Evolutionary conservation across 805 yeast species (phyloP), one percentile per base, ranked within the genome.

Genomic region (Metschnikowia vanudenii): DNA sequence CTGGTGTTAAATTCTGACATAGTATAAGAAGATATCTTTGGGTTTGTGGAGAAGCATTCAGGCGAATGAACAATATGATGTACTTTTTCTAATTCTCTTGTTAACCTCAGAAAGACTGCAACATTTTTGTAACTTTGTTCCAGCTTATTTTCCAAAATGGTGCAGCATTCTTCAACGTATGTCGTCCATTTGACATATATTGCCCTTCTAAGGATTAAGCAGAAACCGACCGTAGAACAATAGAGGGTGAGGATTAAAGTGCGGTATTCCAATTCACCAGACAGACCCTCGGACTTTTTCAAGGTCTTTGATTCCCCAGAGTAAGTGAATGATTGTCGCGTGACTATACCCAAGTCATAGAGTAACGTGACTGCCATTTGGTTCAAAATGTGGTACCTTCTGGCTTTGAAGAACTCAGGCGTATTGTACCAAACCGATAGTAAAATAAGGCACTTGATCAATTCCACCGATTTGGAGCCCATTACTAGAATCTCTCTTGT

Each of bases 371-470:
- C 79, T 43, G 90, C 81, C 18, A 88, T 68, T 12, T 79, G 70
- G 45, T 81, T 79, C 52, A 88, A 74, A 43, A 88, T 69, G 60
- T 87, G 94, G 53, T 84, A 82, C 39, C 95, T 78, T 47, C 95
- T 79, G 55, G 85, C 86, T 52, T 82, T 86, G 53, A 87, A 86
- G 55, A 87, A 70, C 63, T 88, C 96, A 0, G 96, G 87, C 3
- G 88, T 79, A 53, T 85, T 87, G 60, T 88, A 89, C 96, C 96
- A 90, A 24, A 84, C 63, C 20, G 85, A 76, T 43, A 85, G 68
- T 5, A 87, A 57, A 16, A 85, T 59, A 41, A 86, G 67, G 16
- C 83, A 68, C 60, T 84, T 82, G 33, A 89, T 67, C 31, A 88
- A 64, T 60, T 88, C 91, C 14, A 82, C 64, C 6, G 82, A 75